These are phyloP conservation scores for Colletotrichum sp. DNA, from an alignment of 2,329 filamentous ascomycete species.

Conservation along the genomic window DNA sequence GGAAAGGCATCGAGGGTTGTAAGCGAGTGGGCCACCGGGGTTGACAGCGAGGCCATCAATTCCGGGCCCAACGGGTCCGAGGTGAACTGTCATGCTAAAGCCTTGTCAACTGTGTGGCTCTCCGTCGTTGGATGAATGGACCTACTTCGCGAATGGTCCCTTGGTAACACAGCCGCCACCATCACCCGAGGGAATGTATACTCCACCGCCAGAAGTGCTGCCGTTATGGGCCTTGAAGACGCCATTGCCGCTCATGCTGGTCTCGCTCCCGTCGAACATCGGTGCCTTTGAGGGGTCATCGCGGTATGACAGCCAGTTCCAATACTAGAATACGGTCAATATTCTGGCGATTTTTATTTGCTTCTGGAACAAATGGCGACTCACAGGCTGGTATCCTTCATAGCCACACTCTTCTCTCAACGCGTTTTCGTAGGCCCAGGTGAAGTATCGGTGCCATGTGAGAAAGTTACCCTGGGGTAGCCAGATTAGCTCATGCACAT, in stretches of 20 bases:
- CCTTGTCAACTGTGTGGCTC: background rate
- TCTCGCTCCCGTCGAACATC: conserved; percentile 43
- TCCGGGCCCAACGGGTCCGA: conserved; percentile 30
- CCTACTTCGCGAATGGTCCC: conserved; percentile 55
- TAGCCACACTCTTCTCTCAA: conserved; percentile 21
- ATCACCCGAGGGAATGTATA: conserved; percentile 36
- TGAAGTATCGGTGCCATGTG: conserved; percentile 20
- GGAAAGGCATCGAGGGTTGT: conserved; percentile 34
- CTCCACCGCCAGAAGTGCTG: conserved; percentile 22
- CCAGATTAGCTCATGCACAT: background rate
- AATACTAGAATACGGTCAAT: conserved; percentile 27
- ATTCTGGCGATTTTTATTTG: rapidly evolving
- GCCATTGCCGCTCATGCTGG: conserved; percentile 42
- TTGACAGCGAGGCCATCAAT: conserved; percentile 20
- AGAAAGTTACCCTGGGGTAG: conserved; percentile 5
- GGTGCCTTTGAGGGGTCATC: conserved; percentile 32
- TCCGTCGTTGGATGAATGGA: background rate
- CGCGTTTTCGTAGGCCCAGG: conserved; percentile 12
- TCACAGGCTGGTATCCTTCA: conserved; percentile 19
- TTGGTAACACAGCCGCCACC: conserved; percentile 48
- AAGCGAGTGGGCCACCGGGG: conserved; percentile 23
- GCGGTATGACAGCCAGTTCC: conserved; percentile 39
- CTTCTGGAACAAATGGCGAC: background rate
- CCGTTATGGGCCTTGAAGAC: conserved; percentile 30
- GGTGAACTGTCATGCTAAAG: conserved; percentile 27